Conservation (phyloP, 2,329 filamentous ascomycete species). For the Fusarium mangiferae region DNA sequence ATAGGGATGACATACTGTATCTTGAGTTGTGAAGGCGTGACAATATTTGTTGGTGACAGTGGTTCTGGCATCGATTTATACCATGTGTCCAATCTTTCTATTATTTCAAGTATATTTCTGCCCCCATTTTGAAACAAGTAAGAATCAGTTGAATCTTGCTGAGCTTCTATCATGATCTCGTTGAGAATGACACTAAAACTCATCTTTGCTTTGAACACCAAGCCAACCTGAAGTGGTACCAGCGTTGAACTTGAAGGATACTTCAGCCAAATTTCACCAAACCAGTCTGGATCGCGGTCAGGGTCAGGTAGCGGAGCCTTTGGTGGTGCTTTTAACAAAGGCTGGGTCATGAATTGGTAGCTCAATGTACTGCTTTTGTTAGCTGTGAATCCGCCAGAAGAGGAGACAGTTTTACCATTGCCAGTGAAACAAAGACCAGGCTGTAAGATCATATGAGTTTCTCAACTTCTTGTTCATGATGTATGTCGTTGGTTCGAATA, state of each 20-base stretch:
- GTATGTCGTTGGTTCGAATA: slow-evolving; percentile 9
- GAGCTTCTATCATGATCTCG: neutral
- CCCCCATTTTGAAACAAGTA: neutral
- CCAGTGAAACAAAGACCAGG: slow-evolving; percentile 23
- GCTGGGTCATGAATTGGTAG: neutral
- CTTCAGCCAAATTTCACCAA: slow-evolving; percentile 17
- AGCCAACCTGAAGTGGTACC: neutral
- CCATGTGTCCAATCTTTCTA: neutral
- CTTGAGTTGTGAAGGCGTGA: slow-evolving; percentile 13
- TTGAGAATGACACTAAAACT: neutral
- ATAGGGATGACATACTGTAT: neutral
- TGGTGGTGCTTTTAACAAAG: neutral
- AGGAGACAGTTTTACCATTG: neutral
- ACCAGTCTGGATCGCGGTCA: neutral
- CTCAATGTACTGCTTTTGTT: neutral
- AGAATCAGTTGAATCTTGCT: neutral
- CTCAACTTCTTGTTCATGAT: slow-evolving; percentile 7
- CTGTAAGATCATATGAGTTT: slow-evolving; percentile 4
- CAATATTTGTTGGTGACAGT: neutral
- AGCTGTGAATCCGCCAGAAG: rapidly evolving
- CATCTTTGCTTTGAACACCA: neutral
- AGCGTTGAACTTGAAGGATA: neutral
- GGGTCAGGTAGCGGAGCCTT: neutral
- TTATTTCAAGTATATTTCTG: neutral
- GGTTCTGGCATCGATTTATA: neutral